phyloP scores from a whole-genome alignment of 192 early-diverging fungal species.

The Fimicolochytrium jonesii region DNA sequence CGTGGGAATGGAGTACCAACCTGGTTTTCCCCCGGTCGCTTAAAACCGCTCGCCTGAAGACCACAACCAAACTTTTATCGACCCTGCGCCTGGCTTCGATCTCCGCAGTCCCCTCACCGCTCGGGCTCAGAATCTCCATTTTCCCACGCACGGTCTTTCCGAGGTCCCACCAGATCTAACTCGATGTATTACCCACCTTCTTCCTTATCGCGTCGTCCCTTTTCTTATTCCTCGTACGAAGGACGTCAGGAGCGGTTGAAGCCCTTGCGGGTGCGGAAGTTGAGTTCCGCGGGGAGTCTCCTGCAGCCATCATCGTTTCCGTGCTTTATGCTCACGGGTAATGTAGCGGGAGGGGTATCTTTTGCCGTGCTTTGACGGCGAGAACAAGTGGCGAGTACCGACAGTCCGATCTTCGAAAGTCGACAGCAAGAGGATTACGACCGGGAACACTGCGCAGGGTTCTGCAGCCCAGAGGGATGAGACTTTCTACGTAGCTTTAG shows the following conservation, averaged over 20 bases:
- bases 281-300: slow-evolving; percentile 1
- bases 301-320: slow-evolving; percentile 21
- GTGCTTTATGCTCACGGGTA: too few relatives aligned
- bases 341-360: too few relatives aligned
- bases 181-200: slow-evolving; percentile 37
- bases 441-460: too few relatives aligned
- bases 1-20: background rate
- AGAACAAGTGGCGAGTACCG: too few relatives aligned
- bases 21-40: background rate
- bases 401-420: too few relatives aligned
- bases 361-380: too few relatives aligned
- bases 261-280: background rate
- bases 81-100: background rate
- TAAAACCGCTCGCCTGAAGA: background rate
- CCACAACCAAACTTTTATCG: background rate
- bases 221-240: slow-evolving; percentile 33
- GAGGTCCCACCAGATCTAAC: background rate
- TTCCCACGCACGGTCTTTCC: background rate
- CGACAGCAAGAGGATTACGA: too few relatives aligned
- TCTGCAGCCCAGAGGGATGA: too few relatives aligned
- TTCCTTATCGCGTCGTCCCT: slow-evolving; percentile 45
- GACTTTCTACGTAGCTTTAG: too few relatives aligned
- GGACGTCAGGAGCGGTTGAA: slow-evolving; percentile 17
- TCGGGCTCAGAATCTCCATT: background rate
- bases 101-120: background rate